Conservation (phyloP, 2,329 filamentous ascomycete genomes). For the Colletotrichum sp. region DNA sequence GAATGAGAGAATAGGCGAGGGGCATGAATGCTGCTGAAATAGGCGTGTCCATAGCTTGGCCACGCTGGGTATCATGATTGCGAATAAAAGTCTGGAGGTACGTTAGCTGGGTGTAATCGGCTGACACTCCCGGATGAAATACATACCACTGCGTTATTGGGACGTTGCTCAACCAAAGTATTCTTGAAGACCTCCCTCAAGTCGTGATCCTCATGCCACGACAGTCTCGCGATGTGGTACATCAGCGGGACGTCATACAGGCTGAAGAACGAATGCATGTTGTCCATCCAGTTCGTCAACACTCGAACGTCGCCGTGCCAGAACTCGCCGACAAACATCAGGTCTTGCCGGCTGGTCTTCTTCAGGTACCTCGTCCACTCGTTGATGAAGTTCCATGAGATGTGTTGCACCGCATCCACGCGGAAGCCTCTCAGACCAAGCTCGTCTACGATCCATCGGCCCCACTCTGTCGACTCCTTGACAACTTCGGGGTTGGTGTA, state of each 20-base stretch:
- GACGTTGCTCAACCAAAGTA: conserved; percentile 5
- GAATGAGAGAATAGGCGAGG: conserved; percentile 5
- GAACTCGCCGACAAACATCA: conserved; percentile 16
- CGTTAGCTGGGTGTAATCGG: neutral
- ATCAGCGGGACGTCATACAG: conserved; percentile 18
- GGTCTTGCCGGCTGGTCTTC: neutral
- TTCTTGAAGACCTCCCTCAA: conserved; percentile 11
- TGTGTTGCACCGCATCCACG: conserved; percentile 18
- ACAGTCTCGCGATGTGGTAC: conserved; percentile 12
- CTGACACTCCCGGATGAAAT: neutral
- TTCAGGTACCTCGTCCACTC: conserved; percentile 6
- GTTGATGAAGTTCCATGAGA: conserved; percentile 19
- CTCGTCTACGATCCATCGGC: conserved; percentile 16
- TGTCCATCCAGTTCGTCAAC: conserved; percentile 9
- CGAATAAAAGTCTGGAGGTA: conserved; percentile 7
- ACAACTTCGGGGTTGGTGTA: conserved; percentile 18
- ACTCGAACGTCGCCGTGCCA: conserved; percentile 17
- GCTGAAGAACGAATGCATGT: conserved; percentile 15
- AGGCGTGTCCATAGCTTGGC: conserved; percentile 16
- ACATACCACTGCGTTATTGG: conserved; percentile 15
- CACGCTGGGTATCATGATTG: conserved; percentile 16
- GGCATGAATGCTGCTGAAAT: conserved; percentile 5
- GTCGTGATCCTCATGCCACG: conserved; percentile 7
- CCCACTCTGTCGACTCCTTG: conserved; percentile 10
- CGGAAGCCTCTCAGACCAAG: conserved; percentile 8